Percentiles rank a stretch among this genome's conserved stretches.
These are phyloP conservation scores for Priceomyces fermenticarens DNA, from an alignment of 805 yeast species.

Conservation along the genomic window DNA sequence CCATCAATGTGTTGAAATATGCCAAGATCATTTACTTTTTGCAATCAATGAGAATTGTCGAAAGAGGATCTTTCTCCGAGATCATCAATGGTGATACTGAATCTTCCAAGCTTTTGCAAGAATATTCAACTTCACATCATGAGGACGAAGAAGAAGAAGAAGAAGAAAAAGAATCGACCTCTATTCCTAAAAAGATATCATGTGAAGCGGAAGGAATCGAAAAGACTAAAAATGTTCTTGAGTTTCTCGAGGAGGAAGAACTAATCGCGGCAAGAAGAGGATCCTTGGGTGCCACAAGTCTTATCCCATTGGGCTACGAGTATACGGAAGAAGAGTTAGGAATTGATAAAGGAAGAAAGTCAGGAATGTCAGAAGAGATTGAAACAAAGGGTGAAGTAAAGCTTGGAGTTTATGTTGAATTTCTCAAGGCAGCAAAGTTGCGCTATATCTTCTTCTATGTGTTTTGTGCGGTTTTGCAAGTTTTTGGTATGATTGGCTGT, in stretches of 20 bases:
- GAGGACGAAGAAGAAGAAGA: too few relatives aligned
- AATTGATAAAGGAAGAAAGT: constrained; percentile 8
- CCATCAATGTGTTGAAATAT: constrained; percentile 25
- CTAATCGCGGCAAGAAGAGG: constrained; percentile 8
- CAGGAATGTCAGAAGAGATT: constrained; percentile 21
- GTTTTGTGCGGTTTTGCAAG: constrained; percentile 19
- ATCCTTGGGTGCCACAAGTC: constrained; percentile 17
- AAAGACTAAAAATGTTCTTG: not conserved
- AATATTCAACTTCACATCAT: constrained; percentile 26
- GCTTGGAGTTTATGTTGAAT: constrained; percentile 48
- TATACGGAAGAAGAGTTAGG: constrained; percentile 25
- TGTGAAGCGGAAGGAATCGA: not conserved
- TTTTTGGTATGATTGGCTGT: constrained; percentile 18
- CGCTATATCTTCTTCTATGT: constrained; percentile 46
- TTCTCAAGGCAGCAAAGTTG: constrained; percentile 54
- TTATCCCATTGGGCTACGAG: constrained; percentile 31
- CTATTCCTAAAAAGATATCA: too few relatives aligned
- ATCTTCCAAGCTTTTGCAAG: constrained; percentile 29
- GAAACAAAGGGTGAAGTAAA: constrained; percentile 62
- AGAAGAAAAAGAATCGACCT: constrained; percentile 7
- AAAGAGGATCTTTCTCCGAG: constrained; percentile 47
- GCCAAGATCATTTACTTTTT: constrained; percentile 34
- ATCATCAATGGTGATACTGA: constrained; percentile 39
- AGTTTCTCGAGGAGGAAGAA: constrained; percentile 4
- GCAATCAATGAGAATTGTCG: constrained; percentile 26